phyloP scores from a whole-genome alignment of 345 rosid genomes.

The Mallotus nudiflorus region DNA sequence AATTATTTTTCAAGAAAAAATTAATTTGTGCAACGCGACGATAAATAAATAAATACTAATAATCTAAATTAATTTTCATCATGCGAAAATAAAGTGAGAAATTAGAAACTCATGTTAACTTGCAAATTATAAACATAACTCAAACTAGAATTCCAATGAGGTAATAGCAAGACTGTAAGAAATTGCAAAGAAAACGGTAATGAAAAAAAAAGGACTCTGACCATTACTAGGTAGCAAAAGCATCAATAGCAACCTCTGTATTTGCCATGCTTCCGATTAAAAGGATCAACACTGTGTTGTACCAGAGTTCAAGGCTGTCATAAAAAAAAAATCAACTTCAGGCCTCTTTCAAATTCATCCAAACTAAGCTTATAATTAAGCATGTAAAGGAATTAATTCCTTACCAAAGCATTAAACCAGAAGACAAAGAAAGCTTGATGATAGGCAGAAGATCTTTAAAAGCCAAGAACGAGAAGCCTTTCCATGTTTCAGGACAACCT shows the following conservation, averaged over 20 bases:
- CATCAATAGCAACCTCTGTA: constrained; percentile 74
- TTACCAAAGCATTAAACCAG: constrained; percentile 80
- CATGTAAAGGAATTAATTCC: neutral
- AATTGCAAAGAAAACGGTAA: neutral
- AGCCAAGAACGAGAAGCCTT: constrained; percentile 56
- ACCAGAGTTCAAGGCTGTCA: constrained; percentile 79
- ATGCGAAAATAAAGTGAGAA: too few relatives aligned
- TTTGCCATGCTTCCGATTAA: constrained; percentile 64
- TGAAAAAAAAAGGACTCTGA: neutral
- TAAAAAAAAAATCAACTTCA: neutral
- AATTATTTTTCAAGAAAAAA: too few relatives aligned
- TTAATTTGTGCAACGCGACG: too few relatives aligned
- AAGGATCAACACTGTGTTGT: constrained; percentile 69
- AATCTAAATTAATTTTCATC: too few relatives aligned
- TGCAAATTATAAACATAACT: constrained; percentile 44
- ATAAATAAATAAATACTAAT: too few relatives aligned
- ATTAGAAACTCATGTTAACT: constrained; percentile 53
- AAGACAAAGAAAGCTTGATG: constrained; percentile 65
- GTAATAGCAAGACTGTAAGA: constrained; percentile 50
- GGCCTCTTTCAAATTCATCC: too few relatives aligned
- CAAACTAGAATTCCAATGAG: constrained; percentile 69
- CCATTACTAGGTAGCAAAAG: constrained; percentile 72
- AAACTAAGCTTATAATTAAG: too few relatives aligned
- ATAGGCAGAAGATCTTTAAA: constrained; percentile 69
- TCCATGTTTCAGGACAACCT: constrained; percentile 72